Percentiles rank a stretch among this genome's conserved stretches.
These are phyloP conservation scores for Penicillium brevicompactum DNA, from an alignment of 2,329 filamentous ascomycete genomes.

Conservation along the genomic window DNA sequence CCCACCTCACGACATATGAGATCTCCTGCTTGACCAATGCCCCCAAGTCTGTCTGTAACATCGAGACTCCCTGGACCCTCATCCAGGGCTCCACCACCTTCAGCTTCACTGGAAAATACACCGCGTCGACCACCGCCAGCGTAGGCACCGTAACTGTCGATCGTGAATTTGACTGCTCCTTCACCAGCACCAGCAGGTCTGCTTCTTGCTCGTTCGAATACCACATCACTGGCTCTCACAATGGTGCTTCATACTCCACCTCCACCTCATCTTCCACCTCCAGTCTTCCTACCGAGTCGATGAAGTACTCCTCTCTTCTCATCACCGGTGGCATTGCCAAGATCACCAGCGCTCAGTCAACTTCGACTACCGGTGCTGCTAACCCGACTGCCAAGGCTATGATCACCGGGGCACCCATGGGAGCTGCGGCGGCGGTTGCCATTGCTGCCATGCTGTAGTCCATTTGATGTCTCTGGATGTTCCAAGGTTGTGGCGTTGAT, in stretches of 20 bases:
- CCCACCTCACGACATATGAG: neutral
- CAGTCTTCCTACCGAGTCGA: neutral
- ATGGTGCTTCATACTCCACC: neutral
- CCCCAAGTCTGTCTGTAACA: neutral
- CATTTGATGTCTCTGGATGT: neutral
- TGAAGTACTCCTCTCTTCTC: neutral
- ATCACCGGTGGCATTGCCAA: conserved; percentile 5
- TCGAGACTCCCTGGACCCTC: neutral
- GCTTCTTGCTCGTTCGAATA: conserved; percentile 3
- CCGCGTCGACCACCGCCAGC: neutral
- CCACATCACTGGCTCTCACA: neutral
- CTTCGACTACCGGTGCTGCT: conserved; percentile 2
- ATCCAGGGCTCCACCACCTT: neutral
- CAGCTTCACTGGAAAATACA: neutral
- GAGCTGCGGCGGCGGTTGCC: neutral
- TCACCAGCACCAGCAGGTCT: neutral
- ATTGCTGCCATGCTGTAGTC: neutral
- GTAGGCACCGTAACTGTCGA: neutral
- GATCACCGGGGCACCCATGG: conserved; percentile 7
- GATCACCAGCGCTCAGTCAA: neutral
- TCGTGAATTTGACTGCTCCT: neutral
- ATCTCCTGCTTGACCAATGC: neutral
- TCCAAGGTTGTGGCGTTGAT: too few relatives aligned
- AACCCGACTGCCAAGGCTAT: neutral
- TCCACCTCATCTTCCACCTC: neutral